Conservation (phyloP, 225 moss, liverwort and hornwort genomes). For the Pseudoscleropodium purum region DNA sequence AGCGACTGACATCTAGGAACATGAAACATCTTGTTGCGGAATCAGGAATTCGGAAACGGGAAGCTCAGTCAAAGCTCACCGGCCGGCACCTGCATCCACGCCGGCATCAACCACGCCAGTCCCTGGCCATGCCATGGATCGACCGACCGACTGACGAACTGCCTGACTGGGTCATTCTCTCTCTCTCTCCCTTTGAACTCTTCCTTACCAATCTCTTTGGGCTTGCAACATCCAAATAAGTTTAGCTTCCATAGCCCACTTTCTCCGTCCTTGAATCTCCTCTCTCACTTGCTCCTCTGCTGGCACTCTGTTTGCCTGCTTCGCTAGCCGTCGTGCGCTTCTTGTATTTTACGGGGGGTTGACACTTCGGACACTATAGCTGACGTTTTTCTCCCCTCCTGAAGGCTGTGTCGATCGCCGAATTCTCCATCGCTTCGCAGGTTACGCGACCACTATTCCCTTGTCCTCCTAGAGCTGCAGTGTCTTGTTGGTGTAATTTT, state of each 20-base stretch:
- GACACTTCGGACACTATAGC: not conserved
- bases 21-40: not conserved
- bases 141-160: not conserved
- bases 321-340: not conserved
- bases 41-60: not conserved
- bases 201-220: not conserved
- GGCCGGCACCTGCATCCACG: not conserved
- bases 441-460: not conserved
- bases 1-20: not conserved
- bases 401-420: not conserved
- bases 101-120: not conserved
- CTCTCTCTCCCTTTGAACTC: not conserved
- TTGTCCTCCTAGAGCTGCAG: not conserved
- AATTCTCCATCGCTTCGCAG: not conserved
- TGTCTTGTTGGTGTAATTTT: not conserved
- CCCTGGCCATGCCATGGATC: not conserved
- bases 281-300: not conserved
- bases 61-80: not conserved
- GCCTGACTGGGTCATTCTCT: not conserved
- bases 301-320: not conserved
- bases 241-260: not conserved
- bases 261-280: not conserved
- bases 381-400: not conserved
- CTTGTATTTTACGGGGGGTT: no score
- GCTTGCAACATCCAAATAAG: not conserved